These are phyloP conservation scores for Xylaria sp. DNA, from an alignment of 2,329 filamentous ascomycete species.

Conservation along the genomic window DNA sequence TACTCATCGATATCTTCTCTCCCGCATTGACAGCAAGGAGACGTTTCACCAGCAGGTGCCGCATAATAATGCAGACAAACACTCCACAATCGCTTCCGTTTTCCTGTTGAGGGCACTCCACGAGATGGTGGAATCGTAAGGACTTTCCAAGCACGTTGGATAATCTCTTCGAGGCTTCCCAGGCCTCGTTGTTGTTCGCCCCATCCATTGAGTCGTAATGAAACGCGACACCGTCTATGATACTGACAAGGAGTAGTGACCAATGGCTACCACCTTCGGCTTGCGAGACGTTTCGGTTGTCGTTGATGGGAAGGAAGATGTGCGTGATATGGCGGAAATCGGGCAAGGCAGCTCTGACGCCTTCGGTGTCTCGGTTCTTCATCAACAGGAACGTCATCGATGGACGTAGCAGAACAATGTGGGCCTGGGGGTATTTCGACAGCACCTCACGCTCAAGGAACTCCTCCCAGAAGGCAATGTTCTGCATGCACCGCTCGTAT, in stretches of 20 bases:
- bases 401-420: conserved; percentile 88
- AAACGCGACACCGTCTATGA: conserved; percentile 88
- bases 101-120: conserved; percentile 86
- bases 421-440: conserved; percentile 74
- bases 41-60: conserved; percentile 84
- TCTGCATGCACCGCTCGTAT: conserved; percentile 53
- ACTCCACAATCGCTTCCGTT: conserved; percentile 95
- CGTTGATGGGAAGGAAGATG: conserved; percentile 94
- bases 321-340: conserved; percentile 82
- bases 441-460: conserved; percentile 91
- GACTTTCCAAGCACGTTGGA: conserved; percentile 66
- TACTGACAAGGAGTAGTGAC: conserved; percentile 87
- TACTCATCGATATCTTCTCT: conserved; percentile 92
- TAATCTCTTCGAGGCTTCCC: conserved; percentile 69
- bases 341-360: conserved; percentile 70
- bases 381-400: conserved; percentile 92
- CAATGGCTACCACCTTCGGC: conserved; percentile 94
- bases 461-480: conserved; percentile 98
- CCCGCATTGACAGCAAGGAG: conserved; percentile 77
- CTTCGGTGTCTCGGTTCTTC: conserved; percentile 64
- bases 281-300: conserved; percentile 72
- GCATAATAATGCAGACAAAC: conserved; percentile 94
- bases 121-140: conserved; percentile 77
- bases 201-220: conserved; percentile 90
- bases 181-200: conserved; percentile 75